A percentile compares a stretch with the other conserved stretches of the same genome.
Evolutionary conservation across 2,329 filamentous ascomycete genomes (phyloP).

Genomic region (Fusarium falciforme): DNA sequence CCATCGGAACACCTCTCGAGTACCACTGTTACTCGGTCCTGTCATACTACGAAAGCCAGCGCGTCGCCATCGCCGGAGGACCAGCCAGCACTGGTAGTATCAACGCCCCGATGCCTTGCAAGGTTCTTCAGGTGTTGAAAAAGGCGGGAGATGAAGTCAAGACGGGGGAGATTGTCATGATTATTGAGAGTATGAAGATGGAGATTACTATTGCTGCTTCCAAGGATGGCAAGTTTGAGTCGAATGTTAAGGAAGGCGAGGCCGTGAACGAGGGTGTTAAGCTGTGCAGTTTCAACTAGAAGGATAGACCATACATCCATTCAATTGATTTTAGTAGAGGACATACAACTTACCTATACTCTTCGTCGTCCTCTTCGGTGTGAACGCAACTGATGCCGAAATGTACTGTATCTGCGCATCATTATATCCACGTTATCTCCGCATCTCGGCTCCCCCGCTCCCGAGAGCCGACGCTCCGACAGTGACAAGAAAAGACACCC

Average conservation of each 20-base stretch:
- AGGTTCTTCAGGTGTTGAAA: slow-evolving; percentile 33
- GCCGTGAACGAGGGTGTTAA: slow-evolving; percentile 22
- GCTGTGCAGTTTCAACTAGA: background rate
- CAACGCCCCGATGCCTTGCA: slow-evolving; percentile 43
- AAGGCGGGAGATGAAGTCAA: slow-evolving; percentile 29
- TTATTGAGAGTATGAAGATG: slow-evolving; percentile 46
- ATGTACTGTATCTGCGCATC: background rate
- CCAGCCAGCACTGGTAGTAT: slow-evolving; percentile 2
- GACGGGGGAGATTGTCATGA: slow-evolving; percentile 34
- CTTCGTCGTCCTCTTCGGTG: background rate
- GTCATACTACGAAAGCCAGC: slow-evolving; percentile 15
- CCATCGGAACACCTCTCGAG: slow-evolving; percentile 8
- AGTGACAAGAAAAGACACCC: slow-evolving; percentile 4
- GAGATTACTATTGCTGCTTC: slow-evolving; percentile 34
- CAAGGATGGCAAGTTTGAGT: slow-evolving; percentile 18
- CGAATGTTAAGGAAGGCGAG: slow-evolving; percentile 23
- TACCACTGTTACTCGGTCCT: slow-evolving; percentile 41
- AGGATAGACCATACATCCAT: background rate
- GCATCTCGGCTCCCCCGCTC: background rate
- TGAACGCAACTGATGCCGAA: background rate
- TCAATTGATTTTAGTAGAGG: background rate
- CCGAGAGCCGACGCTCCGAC: slow-evolving; percentile 18
- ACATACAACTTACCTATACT: background rate
- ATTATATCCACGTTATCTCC: slow-evolving; percentile 3
- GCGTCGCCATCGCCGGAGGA: background rate